phyloP scores from a whole-genome alignment of 2,329 filamentous ascomycete species.

The Penicillium sp. region DNA sequence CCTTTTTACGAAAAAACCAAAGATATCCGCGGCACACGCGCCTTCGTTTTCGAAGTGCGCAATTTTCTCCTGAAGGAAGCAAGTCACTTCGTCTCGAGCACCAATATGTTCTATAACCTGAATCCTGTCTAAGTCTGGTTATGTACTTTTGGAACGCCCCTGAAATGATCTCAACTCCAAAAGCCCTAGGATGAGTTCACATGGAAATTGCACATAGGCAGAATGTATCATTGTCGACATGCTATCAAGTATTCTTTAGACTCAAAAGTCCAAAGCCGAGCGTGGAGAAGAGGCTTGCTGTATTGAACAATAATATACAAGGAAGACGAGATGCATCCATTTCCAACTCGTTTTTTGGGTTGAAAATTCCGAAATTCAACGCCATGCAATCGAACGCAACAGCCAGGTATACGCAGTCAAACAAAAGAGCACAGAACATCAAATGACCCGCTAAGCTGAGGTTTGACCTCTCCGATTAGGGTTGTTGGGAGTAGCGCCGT shows the following conservation, averaged over 20 bases:
- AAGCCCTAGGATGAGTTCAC: no score
- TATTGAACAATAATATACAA: background rate
- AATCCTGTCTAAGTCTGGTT: background rate
- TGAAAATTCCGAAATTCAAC: conserved; percentile 6
- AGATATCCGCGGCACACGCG: background rate
- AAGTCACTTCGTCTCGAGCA: background rate
- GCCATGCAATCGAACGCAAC: conserved; percentile 8
- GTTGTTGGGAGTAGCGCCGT: background rate
- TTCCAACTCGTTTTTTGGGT: conserved; percentile 3
- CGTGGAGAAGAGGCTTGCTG: no score
- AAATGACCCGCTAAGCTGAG: no score
- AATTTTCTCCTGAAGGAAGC: background rate
- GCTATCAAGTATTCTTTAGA: no score
- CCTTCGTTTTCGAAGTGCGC: background rate
- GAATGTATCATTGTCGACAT: no score
- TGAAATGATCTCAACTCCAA: no score
- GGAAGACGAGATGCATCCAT: background rate
- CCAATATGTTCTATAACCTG: background rate
- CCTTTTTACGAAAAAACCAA: background rate
- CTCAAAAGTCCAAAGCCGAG: no score
- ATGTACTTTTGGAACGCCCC: no score
- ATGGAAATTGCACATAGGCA: no score
- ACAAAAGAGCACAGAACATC: no score
- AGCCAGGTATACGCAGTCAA: conserved; percentile 4
- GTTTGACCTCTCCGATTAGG: no score